A percentile compares a stretch with the other conserved stretches of the same genome.
Conservation (phyloP, 306 rosid species). For the Morella rubra region DNA sequence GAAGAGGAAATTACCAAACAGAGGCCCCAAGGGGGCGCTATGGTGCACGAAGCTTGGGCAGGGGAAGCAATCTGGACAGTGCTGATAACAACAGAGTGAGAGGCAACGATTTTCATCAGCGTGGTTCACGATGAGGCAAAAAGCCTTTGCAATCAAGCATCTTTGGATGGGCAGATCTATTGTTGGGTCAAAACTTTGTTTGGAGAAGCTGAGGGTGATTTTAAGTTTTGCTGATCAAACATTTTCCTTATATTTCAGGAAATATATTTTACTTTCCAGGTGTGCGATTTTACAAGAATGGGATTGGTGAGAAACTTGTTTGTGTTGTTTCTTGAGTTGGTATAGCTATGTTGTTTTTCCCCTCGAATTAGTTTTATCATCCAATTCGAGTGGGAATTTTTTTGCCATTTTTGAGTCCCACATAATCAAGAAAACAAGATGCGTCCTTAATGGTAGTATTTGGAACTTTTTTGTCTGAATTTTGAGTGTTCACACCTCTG, state of each 20-base stretch:
- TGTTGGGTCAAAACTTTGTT: slow-evolving; percentile 15
- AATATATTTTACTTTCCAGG: slow-evolving; percentile 35
- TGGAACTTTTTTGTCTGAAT: not conserved
- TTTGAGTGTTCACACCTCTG: too few species aligned
- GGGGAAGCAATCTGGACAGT: slow-evolving; percentile 60
- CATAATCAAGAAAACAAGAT: slow-evolving; percentile 35
- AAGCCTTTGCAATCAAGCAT: slow-evolving; percentile 9
- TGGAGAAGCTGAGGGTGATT: slow-evolving; percentile 35
- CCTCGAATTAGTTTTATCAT: slow-evolving; percentile 61
- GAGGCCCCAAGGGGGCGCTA: slow-evolving; percentile 78
- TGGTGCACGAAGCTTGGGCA: slow-evolving; percentile 59
- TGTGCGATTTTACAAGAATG: slow-evolving; percentile 42
- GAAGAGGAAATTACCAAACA: slow-evolving; percentile 60
- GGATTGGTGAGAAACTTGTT: slow-evolving; percentile 32
- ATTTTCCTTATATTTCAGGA: slow-evolving; percentile 43
- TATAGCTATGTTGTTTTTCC: slow-evolving; percentile 39
- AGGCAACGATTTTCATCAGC: slow-evolving; percentile 70
- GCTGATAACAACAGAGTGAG: slow-evolving; percentile 58
- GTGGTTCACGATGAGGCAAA: slow-evolving; percentile 56
- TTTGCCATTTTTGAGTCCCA: slow-evolving; percentile 41
- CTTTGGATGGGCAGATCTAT: slow-evolving; percentile 15
- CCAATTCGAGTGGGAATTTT: slow-evolving; percentile 69
- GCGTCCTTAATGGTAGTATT: slow-evolving; percentile 29
- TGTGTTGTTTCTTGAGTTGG: slow-evolving; percentile 39
- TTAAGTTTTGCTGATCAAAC: slow-evolving; percentile 18